These are phyloP conservation scores for Pisolithus albus DNA, from an alignment of 768 basidiomycete genomes.

Conservation along the genomic window DNA sequence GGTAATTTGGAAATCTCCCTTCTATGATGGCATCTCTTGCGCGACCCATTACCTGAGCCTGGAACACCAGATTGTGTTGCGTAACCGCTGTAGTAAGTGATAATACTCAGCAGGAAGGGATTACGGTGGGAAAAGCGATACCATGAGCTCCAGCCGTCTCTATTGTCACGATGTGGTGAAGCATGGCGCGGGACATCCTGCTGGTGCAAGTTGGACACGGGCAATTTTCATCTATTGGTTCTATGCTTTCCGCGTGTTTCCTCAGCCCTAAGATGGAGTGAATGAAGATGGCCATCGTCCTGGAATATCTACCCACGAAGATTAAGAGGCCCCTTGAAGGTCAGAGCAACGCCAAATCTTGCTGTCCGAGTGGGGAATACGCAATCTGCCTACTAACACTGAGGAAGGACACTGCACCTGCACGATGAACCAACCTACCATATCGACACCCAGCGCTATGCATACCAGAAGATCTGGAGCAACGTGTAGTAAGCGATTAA, in stretches of 20 bases:
- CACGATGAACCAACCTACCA: slow-evolving; percentile 43
- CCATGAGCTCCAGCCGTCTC: slow-evolving; percentile 87
- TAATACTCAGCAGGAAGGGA: slow-evolving; percentile 10
- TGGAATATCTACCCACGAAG: slow-evolving; percentile 42
- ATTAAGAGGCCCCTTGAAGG: slow-evolving; percentile 75
- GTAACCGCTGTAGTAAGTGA: slow-evolving; percentile 56
- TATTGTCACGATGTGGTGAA: slow-evolving; percentile 69
- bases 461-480: slow-evolving; percentile 76
- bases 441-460: slow-evolving; percentile 86
- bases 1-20: slow-evolving; percentile 72
- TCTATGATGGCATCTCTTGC: slow-evolving; percentile 75
- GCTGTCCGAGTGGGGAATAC: slow-evolving; percentile 92
- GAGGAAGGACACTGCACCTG: not conserved
- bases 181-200: slow-evolving; percentile 61
- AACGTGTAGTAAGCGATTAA: not conserved
- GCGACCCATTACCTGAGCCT: slow-evolving; percentile 82
- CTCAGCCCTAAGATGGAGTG: slow-evolving; percentile 35
- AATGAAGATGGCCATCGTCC: not conserved
- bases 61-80: slow-evolving; percentile 78
- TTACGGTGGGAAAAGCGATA: slow-evolving; percentile 27
- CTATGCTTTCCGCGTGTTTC: slow-evolving; percentile 64
- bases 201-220: slow-evolving; percentile 80
- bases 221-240: slow-evolving; percentile 67
- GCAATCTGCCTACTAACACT: slow-evolving; percentile 65
- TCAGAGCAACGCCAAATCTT: slow-evolving; percentile 84